These are phyloP conservation scores for Cutaneotrichosporon sp. DNA, from an alignment of 1,284 basidiomycete species.

Conservation along the genomic window DNA sequence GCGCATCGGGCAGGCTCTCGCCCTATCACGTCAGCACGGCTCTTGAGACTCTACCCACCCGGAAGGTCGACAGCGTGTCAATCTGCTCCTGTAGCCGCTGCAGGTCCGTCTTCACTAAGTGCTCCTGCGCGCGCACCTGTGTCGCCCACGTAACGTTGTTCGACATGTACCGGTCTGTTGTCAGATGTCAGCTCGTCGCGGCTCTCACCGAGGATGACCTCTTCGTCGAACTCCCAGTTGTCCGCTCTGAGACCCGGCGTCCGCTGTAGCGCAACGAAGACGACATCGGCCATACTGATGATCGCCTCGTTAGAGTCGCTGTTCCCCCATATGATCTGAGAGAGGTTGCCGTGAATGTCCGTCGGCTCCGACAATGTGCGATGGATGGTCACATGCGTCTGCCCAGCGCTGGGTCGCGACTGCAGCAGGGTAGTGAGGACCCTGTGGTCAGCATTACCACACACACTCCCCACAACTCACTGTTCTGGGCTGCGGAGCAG, in stretches of 20 bases:
- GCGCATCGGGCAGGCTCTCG: conserved; percentile 15
- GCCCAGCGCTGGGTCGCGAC: conserved; percentile 2
- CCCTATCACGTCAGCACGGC: conserved; percentile 10
- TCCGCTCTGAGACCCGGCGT: conserved; percentile 24
- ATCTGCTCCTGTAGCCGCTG: conserved; percentile 38
- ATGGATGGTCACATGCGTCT: conserved; percentile 16
- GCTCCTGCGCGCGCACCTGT: conserved; percentile 41
- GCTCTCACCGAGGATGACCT: conserved; percentile 35
- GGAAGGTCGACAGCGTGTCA: conserved; percentile 32
- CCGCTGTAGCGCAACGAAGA: conserved; percentile 35
- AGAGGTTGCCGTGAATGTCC: conserved; percentile 30
- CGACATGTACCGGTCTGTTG: conserved; percentile 42
- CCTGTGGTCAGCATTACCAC: conserved; percentile 5
- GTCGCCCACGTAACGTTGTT: conserved; percentile 35
- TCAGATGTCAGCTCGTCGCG: conserved; percentile 8
- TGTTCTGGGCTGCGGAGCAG: conserved; percentile 11
- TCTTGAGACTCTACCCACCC: conserved; percentile 23
- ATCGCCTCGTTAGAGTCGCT: conserved; percentile 31
- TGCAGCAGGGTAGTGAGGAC: conserved; percentile 10
- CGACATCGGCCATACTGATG: conserved; percentile 33
- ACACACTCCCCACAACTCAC: conserved; percentile 1
- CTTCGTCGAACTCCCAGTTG: conserved; percentile 43
- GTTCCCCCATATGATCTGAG: conserved; percentile 34
- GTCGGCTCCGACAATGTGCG: conserved; percentile 12
- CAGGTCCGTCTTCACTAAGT: conserved; percentile 32